Evolutionary conservation across 306 rosid species (phyloP), one percentile per base, ranked within the genome.

Genomic region (Neltuma alba): DNA sequence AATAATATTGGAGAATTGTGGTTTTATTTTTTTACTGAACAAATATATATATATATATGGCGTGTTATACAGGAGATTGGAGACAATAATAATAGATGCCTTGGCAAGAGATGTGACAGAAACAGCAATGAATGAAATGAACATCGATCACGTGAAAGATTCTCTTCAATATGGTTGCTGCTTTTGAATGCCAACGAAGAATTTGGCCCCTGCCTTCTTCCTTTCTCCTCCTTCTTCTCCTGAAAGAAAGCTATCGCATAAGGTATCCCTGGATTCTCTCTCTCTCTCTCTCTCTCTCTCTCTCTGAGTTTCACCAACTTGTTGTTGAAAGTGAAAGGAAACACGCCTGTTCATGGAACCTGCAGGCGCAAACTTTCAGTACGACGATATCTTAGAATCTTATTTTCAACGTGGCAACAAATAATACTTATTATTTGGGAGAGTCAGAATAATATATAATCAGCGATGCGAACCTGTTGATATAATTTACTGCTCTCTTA

Each of bases 121-220:
- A 81, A 82, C 72, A 65, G 88, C 86, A 68, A 82, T 81, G 80
- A 80, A 81, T 63, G 60, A 85, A 20, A 88, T 80, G 89, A 77
- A 88, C 48, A 70, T 84, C 88, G 82, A 87, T 87, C 97, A 88
- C 90, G 90, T 86, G 93, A 88, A 92, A 86, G 89, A 90, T 88
- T 89, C 97, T 81, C 85, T 79, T 55, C 9, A 30, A 34, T 34
- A n/a, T n/a, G n/a, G n/a, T n/a, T n/a, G n/a, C 5, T 34, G 21
- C 70, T 64, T 64, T 34, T 3, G 15, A 20, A 34, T 8, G 14
- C 45, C 44, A 64, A 34, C 50, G 38, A 79, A 74, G 85, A 86
- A 88, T 80, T 83, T 72, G 65, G 69, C 40, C 27, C 70, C 28
- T 67, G 87, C 75, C 81, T 74, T 82, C 76, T 80, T 76, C 78